Base-by-base conservation (phyloP, 148 eudicot species). In the Salicornia ramosissima region DNA sequence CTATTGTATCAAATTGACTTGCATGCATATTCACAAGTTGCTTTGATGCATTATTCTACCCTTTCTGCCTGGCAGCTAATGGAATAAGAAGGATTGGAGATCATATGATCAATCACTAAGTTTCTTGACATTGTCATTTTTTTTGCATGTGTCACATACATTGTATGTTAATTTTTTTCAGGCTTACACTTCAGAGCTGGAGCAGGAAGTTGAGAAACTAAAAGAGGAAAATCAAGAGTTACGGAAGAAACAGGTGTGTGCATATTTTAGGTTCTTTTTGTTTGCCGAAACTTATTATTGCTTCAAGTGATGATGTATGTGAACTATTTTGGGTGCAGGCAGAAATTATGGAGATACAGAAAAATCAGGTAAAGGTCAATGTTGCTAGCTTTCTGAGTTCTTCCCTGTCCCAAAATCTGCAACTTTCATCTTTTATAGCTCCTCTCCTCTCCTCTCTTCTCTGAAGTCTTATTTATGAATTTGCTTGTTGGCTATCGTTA, bases 181-280 rank as follows among this genome's bases (percentile, higher is more conserved):
- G 98, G 98, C 96, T 31, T 90, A 93, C 75, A 86, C 94, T 14
- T 83, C 82, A 87, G 96, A 92, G 82, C 77, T 92, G 77, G 97
- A 92, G 71, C 82, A 85, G 57, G 96, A 92, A 86, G 83, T 92
- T 58, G 83, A 85, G 59, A 88, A 87, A 69, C 85, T 92, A 33
- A 90, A 88, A 80, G 88, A 83, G 75, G 90, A 92, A 78, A 83
- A 88, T 28, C 68, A 88, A 77, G 88, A 83, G 67, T 76, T 90
- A 58, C 74, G 70, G 59, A 84, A 84, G 80, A 90, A 88, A 78
- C 91, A 88, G 87, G 98, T 88, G 67, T 36, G 98, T 86, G 65
- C 42, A 9, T 15, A 28, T 64, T 56, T 11, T 18, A 2, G 8
- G 14, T 10, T 25, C 21, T 19, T 52, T 4, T 40, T 18, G 5